Evolutionary conservation across 208 protist species (phyloP), one percentile per base, ranked within the genome.

Genomic region (Trypanosomatidae sp.): DNA sequence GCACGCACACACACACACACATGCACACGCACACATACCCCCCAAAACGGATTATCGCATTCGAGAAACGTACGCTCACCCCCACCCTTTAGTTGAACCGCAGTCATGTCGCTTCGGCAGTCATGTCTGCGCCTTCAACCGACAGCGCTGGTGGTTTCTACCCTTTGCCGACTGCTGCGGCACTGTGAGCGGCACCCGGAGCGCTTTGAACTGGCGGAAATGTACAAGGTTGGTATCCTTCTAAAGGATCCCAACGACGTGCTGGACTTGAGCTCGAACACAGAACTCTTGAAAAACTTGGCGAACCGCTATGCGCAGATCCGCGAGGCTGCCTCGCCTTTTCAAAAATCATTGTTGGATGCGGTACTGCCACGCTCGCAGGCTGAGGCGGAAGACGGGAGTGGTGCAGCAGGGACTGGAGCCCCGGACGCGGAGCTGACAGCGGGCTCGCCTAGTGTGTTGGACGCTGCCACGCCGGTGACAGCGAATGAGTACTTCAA

Each of bases 201-300:
- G 28, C 75, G 69, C 28, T 41, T 80, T n/a, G 69, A 80, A 25
- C 69, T 80, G 17, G 62, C 53, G 0, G 75, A 80, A 28, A 49
- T 80, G 64, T 80, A 75, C 65, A 80, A 72, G 47, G 0, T 80
- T 17, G 75, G 69, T 15, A 71, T 80, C 58, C 75, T 80, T 30
- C 36, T 80, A 5, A 74, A 80, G 19, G 75, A 80, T 36, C 55
- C 70, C 0, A 58, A 50, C 28, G 75, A 80, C 30, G 17, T 71
- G 3, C 75, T 80, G 33, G 69, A 58, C 13, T 62, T 80, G 39
- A 28, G 56, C 15, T 9, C 47, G 0, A 19, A 74, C 47, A 10
- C 9, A 5, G 69, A 70, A 0, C 33, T 80, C 5, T 46, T 80
- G 30, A 3, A 4, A 2, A 46, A 47, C 4, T n/a, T 80, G 9